phyloP scores from a whole-genome alignment of 306 rosid species.

The Canavalia ensiformis region DNA sequence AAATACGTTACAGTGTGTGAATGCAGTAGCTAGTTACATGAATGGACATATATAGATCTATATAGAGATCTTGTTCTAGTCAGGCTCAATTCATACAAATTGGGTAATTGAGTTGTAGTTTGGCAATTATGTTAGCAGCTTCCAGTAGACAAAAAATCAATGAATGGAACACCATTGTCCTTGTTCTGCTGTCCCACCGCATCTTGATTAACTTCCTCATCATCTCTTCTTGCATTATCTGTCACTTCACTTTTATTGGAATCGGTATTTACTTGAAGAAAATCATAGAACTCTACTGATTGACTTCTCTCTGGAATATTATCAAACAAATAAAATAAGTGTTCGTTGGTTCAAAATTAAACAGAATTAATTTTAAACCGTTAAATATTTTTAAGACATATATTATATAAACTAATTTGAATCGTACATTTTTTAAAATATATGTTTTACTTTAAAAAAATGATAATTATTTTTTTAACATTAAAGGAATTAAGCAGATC shows the following conservation, averaged over 20 bases:
- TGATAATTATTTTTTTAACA: too few relatives aligned
- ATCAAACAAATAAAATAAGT: background rate
- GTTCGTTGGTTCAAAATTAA: too few relatives aligned
- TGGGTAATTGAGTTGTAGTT: background rate
- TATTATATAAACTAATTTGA: too few relatives aligned
- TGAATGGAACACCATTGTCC: conserved; percentile 53
- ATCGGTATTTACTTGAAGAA: conserved; percentile 77
- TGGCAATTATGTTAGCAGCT: conserved; percentile 43
- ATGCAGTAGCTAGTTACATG: conserved; percentile 7
- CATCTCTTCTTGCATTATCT: conserved; percentile 75
- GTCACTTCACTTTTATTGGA: conserved; percentile 81
- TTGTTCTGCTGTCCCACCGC: conserved; percentile 42
- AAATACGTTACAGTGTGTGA: conserved; percentile 40
- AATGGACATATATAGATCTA: background rate
- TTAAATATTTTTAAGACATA: too few relatives aligned
- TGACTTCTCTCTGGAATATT: conserved; percentile 57
- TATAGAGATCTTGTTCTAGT: conserved; percentile 29
- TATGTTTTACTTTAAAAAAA: too few relatives aligned
- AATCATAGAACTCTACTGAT: conserved; percentile 83
- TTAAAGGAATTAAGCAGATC: too few relatives aligned
- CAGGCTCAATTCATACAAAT: conserved; percentile 30
- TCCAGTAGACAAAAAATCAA: conserved; percentile 71
- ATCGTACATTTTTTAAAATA: too few relatives aligned
- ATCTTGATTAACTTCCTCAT: conserved; percentile 78
- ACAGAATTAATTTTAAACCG: too few relatives aligned